Percentiles rank a stretch among this genome's conserved stretches.
phyloP scores from a whole-genome alignment of 1,284 basidiomycete genomes.

The Coniophora puteana region DNA sequence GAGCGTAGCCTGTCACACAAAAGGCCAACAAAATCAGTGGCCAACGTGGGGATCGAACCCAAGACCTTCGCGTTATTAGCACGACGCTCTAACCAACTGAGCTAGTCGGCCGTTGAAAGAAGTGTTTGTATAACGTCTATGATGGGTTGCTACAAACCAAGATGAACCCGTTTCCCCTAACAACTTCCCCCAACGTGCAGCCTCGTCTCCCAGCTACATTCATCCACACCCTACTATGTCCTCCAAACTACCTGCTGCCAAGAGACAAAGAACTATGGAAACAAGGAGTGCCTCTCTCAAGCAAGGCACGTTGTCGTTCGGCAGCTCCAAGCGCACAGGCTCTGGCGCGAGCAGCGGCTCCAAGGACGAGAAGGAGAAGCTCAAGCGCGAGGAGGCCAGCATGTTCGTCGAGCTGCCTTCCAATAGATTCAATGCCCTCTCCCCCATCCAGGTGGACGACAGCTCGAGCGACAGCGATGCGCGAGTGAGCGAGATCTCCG shows the following conservation, averaged over 20 bases:
- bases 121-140: accelerated
- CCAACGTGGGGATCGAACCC: conserved; percentile 31
- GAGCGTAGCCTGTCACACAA: not conserved
- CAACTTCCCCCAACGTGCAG: not conserved
- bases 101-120: conserved; percentile 10
- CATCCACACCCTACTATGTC: not conserved
- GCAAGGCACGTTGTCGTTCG: conserved; percentile 47
- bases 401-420: conserved; percentile 8
- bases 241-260: conserved; percentile 1
- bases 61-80: conserved; percentile 30
- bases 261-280: conserved; percentile 2
- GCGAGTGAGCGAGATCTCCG: conserved; percentile 13
- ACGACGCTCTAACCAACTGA: conserved; percentile 28
- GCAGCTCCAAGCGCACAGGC: conserved; percentile 45
- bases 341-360: conserved; percentile 26
- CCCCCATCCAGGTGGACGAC: not conserved
- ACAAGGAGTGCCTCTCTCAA: conserved; percentile 25
- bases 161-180: too few relatives aligned
- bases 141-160: too few relatives aligned
- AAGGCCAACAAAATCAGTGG: conserved; percentile 8
- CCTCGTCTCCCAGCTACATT: not conserved
- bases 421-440: conserved; percentile 9
- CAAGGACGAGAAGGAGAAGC: conserved; percentile 14
- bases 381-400: conserved; percentile 29
- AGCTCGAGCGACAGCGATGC: not conserved